Base-by-base conservation (phyloP, 2,329 filamentous ascomycete genomes). In the Coniochaeta sp. region DNA sequence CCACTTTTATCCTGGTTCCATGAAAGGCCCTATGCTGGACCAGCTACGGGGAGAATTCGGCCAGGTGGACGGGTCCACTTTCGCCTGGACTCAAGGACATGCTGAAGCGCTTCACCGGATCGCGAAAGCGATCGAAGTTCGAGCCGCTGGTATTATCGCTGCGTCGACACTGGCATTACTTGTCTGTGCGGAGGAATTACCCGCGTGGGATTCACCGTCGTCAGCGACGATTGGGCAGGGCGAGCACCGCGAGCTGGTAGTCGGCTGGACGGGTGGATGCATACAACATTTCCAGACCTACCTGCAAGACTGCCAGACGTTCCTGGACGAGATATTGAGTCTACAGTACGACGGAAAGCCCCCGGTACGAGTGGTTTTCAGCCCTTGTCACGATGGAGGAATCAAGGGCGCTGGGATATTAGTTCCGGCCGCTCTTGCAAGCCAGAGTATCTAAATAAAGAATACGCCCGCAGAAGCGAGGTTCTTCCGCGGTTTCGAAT, bases 211-310 rank as follows among this genome's bases (percentile, higher is more conserved):
- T 10, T 60, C 60, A 1, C 57, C 59, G 47, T 44, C 57, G 24
- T 59, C 61, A 61, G 36, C 38, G 61, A 62, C 19, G 16, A 60
- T 58, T 7, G 47, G 61, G 4, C 61, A 62, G 36, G 59, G 55
- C n/a, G 62, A 60, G 42, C 63, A 70, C 61, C 66, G 75, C 62
- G 87, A 90, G 65, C 72, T 93, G 32, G 86, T 90, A 1, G 88
- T 93, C 24, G 90, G 89, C 1, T 93, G 91, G 69, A 91, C 90
- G 0, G 90, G 90, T 34, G 88, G 89, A 7, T 91, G 89, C 68
- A 93, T 93, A 61, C 89, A 92, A 71, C 68, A 74, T 16, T 89
- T 89, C 28, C 67, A 68, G 36, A 58, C 63, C 28, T 69, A 69
- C 47, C 38, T 67, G 19, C 59, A 47, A 14, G 65, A 69, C 30